phyloP scores from a whole-genome alignment of 257 asterid species.

The Gardenia jasminoides region DNA sequence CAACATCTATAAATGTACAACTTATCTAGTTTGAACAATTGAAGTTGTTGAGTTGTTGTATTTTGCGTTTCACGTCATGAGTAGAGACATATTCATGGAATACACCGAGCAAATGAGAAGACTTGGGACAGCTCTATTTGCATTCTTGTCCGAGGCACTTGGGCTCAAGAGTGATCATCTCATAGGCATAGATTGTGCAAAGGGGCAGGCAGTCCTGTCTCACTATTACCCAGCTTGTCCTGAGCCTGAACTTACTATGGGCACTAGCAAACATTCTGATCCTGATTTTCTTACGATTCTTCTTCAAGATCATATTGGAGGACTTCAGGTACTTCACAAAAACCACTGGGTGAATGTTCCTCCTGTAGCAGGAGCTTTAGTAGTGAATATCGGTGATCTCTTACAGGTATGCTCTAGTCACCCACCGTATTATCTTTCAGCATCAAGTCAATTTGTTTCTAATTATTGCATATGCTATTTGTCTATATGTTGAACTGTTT shows the following conservation, averaged over 20 bases:
- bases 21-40: background rate
- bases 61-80: background rate
- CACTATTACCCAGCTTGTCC: slow-evolving; percentile 32
- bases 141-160: slow-evolving; percentile 23
- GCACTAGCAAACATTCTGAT: slow-evolving; percentile 28
- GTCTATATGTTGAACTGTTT: too few relatives aligned
- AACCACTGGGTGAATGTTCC: slow-evolving; percentile 32
- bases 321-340: slow-evolving; percentile 28
- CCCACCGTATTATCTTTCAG: background rate
- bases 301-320: slow-evolving; percentile 31
- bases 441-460: too few relatives aligned
- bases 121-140: slow-evolving; percentile 19
- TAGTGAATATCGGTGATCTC: slow-evolving; percentile 27
- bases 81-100: slow-evolving; percentile 19
- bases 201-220: slow-evolving; percentile 18
- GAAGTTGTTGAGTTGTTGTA: background rate
- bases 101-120: slow-evolving; percentile 17
- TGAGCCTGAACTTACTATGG: slow-evolving; percentile 28
- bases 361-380: slow-evolving; percentile 18
- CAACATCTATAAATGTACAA: background rate
- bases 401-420: slow-evolving; percentile 16
- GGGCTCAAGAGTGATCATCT: slow-evolving; percentile 26
- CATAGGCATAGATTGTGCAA: slow-evolving; percentile 22
- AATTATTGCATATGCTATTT: too few relatives aligned
- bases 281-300: slow-evolving; percentile 24